phyloP scores from a whole-genome alignment of 306 rosid genomes.

The Senna tora region DNA sequence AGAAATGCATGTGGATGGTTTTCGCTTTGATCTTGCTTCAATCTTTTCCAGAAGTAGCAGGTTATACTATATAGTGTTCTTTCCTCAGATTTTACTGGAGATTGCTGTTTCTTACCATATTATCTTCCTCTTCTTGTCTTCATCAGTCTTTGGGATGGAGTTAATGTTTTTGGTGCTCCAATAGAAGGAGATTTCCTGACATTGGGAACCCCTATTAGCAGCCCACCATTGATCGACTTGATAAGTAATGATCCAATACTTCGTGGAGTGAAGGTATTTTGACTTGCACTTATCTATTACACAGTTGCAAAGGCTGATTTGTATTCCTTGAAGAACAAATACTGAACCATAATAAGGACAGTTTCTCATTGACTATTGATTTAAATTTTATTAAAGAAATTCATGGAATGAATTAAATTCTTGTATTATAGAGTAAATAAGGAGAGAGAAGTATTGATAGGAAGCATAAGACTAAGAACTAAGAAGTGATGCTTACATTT shows the following conservation, averaged over 20 bases:
- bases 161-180: constrained; percentile 76
- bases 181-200: constrained; percentile 68
- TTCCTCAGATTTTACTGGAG: constrained; percentile 31
- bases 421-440: neutral
- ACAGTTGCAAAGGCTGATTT: constrained; percentile 13
- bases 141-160: constrained; percentile 81
- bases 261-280: constrained; percentile 80
- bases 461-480: neutral
- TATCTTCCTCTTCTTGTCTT: constrained; percentile 44
- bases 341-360: constrained; percentile 1
- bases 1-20: constrained; percentile 98
- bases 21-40: constrained; percentile 99
- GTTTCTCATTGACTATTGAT: neutral
- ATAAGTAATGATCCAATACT: constrained; percentile 92
- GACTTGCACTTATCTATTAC: constrained; percentile 36
- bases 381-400: constrained; percentile 23
- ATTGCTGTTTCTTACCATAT: constrained; percentile 11
- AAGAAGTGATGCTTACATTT: neutral
- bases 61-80: constrained; percentile 47
- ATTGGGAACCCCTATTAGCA: constrained; percentile 81
- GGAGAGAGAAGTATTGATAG: neutral
- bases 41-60: constrained; percentile 96
- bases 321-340: constrained; percentile 4
- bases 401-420: constrained; percentile 25
- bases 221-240: constrained; percentile 89